Conservation (phyloP, 2,329 filamentous ascomycete genomes). For the Penicillium sp. region DNA sequence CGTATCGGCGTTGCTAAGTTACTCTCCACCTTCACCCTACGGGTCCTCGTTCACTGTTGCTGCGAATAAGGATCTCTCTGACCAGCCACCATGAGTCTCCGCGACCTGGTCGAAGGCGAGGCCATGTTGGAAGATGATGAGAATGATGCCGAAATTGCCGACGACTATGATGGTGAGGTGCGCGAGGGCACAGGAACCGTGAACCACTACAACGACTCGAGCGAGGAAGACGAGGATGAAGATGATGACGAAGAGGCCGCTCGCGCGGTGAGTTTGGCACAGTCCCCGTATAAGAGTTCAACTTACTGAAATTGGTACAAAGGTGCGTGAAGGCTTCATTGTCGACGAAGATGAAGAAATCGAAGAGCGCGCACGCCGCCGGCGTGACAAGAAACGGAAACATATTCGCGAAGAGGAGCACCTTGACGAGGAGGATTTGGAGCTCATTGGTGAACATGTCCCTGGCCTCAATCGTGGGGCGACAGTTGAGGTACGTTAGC, state of each 20-base stretch:
- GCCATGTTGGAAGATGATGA: constrained; percentile 83
- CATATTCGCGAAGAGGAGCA: constrained; percentile 74
- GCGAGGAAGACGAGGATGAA: constrained; percentile 87
- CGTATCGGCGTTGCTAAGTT: constrained; percentile 6
- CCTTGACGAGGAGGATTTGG: constrained; percentile 92
- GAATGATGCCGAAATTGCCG: constrained; percentile 78
- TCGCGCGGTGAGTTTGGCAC: constrained; percentile 58
- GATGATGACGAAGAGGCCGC: constrained; percentile 87
- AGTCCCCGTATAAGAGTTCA: background rate
- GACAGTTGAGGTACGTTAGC: constrained; percentile 63
- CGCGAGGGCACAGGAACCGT: constrained; percentile 41
- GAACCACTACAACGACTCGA: constrained; percentile 70
- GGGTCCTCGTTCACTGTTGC: constrained; percentile 9
- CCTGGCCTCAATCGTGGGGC: constrained; percentile 67
- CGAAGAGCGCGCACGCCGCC: constrained; percentile 60
- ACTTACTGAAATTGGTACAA: constrained; percentile 18
- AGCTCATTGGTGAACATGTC: constrained; percentile 82
- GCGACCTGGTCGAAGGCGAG: constrained; percentile 75
- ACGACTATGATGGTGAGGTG: constrained; percentile 63
- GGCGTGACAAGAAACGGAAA: constrained; percentile 71
- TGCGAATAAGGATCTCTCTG: constrained; percentile 17
- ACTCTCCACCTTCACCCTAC: constrained; percentile 8
- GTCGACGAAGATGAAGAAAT: constrained; percentile 87
- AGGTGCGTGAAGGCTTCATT: constrained; percentile 94
- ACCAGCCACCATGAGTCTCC: constrained; percentile 54